Conservation (phyloP, 176 grass and related monocot genomes). For the Eragrostis curvula region DNA sequence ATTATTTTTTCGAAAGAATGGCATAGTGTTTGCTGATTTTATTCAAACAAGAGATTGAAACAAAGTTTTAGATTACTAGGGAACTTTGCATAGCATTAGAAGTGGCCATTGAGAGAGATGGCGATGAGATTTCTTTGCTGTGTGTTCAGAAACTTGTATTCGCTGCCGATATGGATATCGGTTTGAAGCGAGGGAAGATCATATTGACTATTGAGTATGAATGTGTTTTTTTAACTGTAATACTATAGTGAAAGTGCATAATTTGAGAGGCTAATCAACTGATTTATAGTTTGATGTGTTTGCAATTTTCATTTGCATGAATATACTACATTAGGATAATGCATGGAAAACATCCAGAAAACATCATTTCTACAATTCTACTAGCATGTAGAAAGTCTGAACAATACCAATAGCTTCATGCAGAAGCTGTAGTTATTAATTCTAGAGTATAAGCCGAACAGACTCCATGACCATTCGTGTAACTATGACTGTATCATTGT, state of each 20-base stretch:
- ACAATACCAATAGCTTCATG: slow-evolving; percentile 9
- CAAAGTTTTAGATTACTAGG: neutral
- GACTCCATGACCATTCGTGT: neutral
- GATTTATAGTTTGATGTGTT: neutral
- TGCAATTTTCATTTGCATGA: slow-evolving; percentile 12
- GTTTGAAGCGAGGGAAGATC: too few relatives aligned
- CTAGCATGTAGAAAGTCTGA: neutral
- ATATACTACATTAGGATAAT: neutral
- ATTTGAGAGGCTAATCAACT: neutral
- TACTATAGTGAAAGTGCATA: neutral
- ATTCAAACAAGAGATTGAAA: neutral
- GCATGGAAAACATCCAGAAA: neutral
- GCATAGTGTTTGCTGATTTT: neutral
- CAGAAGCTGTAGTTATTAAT: neutral
- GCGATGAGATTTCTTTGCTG: too few relatives aligned
- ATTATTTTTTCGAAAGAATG: neutral
- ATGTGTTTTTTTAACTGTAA: neutral
- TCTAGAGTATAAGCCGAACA: neutral
- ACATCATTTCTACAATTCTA: neutral
- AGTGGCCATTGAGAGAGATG: too few relatives aligned
- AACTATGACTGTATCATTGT: slow-evolving; percentile 21
- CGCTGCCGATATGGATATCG: too few relatives aligned
- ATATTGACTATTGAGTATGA: neutral
- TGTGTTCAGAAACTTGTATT: too few relatives aligned
- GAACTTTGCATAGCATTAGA: neutral